Evolutionary conservation across 2,329 filamentous ascomycete genomes (phyloP).

Genomic region (Phoma sp.): DNA sequence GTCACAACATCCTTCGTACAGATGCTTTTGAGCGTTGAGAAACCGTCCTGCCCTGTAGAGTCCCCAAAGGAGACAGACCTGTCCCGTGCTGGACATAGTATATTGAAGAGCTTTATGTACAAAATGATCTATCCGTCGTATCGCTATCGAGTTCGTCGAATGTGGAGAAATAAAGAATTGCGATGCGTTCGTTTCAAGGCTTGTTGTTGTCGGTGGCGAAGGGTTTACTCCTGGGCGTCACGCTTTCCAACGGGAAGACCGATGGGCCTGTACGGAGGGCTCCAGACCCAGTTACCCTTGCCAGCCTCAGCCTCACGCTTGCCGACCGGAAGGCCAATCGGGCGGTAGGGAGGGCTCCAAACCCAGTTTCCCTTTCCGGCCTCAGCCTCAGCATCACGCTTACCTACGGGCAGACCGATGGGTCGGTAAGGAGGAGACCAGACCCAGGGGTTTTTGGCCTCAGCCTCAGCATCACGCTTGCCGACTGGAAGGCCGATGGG

Average conservation of each 20-base stretch:
- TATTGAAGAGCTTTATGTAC: slow-evolving; percentile 7
- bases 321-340: slow-evolving; percentile 21
- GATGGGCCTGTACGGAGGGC: slow-evolving; percentile 15
- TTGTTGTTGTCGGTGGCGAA: neutral
- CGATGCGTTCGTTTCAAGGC: slow-evolving; percentile 5
- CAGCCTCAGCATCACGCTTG: slow-evolving; percentile 38
- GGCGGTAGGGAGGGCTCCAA: neutral
- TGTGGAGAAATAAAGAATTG: slow-evolving; percentile 4
- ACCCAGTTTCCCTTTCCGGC: neutral
- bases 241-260: slow-evolving; percentile 36
- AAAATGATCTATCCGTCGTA: neutral
- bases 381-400: slow-evolving; percentile 15
- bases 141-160: neutral
- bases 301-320: slow-evolving; percentile 40
- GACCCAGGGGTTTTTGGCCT: neutral
- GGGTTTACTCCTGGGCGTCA: slow-evolving; percentile 30
- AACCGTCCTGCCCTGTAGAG: slow-evolving; percentile 8
- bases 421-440: slow-evolving; percentile 5
- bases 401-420: slow-evolving; percentile 8
- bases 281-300: neutral
- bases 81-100: neutral
- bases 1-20: slow-evolving; percentile 1
- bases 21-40: slow-evolving; percentile 1
- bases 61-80: neutral
- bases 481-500: slow-evolving; percentile 22